Base-by-base conservation (phyloP, 2,329 filamentous ascomycete genomes). In the Ciborinia camelliae region DNA sequence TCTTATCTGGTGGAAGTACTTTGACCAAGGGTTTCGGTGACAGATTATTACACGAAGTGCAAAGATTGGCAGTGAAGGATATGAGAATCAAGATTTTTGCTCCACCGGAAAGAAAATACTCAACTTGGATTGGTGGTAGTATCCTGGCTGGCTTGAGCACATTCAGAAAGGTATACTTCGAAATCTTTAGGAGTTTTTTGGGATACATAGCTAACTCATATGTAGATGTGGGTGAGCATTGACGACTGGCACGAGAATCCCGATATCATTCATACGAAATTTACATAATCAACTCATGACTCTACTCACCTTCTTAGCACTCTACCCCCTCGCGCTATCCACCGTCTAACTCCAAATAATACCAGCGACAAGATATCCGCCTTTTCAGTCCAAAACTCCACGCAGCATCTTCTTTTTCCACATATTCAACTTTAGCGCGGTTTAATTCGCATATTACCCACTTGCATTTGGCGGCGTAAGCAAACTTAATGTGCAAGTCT, bases 181-280 rank as follows among this genome's bases (percentile, higher is more conserved):
- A 39, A 50, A 63, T 20, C 26, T 37, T 0, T 2, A 1, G 18
- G 35, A 32, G 41, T 10, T 32, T 43, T 68, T 59, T 67, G 54
- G 57, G 62, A 47, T 47, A 67, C 57, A 66, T 64, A 58, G 51
- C 53, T 71, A 57, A 65, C 50, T 12, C 20, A 41, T 66, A 14
- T 68, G 65, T 76, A 97, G 94, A 99, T 99, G 95, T 98, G 95
- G 92, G 95, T 99, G 75, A 97, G 92, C 79, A 94, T 97, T 76
- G 95, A 98, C 76, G 95, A 99, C 82, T 99, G 95, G 95, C 95
- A 99, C 77, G 95, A 99, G 84, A 97, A 99, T 76, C 95, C 95
- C 23, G 94, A 99, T 75, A 95, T 99, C 73, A 98, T 99, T 76
- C 94, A 98, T 79, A 95, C 92, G 75, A 98, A 97, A 79, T 97